phyloP scores from a whole-genome alignment of 1,284 basidiomycete genomes.

The Ganoderma leucocontextum region DNA sequence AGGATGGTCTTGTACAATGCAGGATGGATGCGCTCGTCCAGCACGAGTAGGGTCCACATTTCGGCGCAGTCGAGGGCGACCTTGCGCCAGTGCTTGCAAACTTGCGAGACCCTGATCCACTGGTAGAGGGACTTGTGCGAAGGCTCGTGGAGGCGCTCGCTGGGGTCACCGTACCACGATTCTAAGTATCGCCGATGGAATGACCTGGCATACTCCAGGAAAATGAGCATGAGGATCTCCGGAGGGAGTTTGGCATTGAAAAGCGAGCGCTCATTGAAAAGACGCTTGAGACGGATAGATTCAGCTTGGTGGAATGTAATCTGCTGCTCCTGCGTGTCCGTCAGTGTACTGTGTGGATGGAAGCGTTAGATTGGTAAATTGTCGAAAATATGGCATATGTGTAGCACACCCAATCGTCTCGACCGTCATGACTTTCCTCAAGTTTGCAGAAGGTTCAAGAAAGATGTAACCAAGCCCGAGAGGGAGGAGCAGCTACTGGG shows the following conservation, averaged over 20 bases:
- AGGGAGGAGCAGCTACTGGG: background rate
- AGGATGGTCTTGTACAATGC: background rate
- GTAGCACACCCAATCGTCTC: background rate
- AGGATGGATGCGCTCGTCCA: slow-evolving; percentile 7
- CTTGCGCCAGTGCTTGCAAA: slow-evolving; percentile 25
- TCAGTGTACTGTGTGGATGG: background rate
- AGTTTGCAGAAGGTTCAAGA: background rate
- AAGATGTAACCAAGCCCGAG: background rate
- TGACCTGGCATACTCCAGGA: background rate
- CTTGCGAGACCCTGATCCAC: slow-evolving; percentile 25
- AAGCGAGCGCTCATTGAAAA: background rate
- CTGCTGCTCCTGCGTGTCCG: background rate
- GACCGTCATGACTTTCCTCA: background rate
- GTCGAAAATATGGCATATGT: background rate
- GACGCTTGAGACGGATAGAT: background rate
- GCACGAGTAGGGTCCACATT: slow-evolving; percentile 9
- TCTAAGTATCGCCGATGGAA: background rate
- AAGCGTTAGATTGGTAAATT: background rate
- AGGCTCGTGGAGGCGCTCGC: background rate
- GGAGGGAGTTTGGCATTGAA: background rate
- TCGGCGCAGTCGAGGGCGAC: slow-evolving; percentile 18
- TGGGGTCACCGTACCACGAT: background rate
- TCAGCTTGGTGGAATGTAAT: background rate
- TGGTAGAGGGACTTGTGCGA: slow-evolving; percentile 10
- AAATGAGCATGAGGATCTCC: background rate